Base-by-base conservation (phyloP, 1,284 basidiomycete species). In the Cerioporus squamosus region DNA sequence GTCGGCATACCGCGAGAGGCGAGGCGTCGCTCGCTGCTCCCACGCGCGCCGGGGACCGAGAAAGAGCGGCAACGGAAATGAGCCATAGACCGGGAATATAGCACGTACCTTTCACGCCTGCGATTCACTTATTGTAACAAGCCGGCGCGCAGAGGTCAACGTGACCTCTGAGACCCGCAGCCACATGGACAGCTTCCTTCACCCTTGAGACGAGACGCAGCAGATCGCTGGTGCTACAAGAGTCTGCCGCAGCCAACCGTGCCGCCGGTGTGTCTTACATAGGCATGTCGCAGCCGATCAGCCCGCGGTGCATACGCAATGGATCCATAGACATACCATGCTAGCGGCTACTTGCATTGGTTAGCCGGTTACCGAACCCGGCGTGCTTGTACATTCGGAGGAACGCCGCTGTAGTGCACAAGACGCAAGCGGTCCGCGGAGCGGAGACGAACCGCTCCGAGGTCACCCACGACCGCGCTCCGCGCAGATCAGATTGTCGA, bases 101-200 rank as follows among this genome's bases (percentile, higher is more conserved):
- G n/a, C 42, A 47, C 47, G 45, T 38, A 55, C 54, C 40, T 42
- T 55, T 55, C 54, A 44, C 54, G 22, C 22, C 45, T 24, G 46
- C 46, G 54, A 50, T 31, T n/a, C 46, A 26, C 45, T 40, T 31
- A 29, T 31, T 44, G 33, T 50, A 44, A 43, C 40, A 49, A 40
- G 54, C 42, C 10, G 39, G 14, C 42, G 39, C n/a, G n/a, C 38
- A 45, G 44, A 10, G 29, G 29, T 29, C 29, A 29, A n/a, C n/a
- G n/a, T n/a, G n/a, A n/a, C n/a, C n/a, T n/a, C n/a, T n/a, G n/a
- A n/a, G n/a, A n/a, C n/a, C n/a, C n/a, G n/a, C n/a, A n/a, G n/a
- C n/a, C n/a, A n/a, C n/a, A n/a, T n/a, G n/a, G 29, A 10, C 29
- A 22, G 20, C 40, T 39, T 24, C 15, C n/a, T 42, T 31, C 42